Base-by-base conservation (phyloP, 306 rosid genomes). In the Hylodesmum podocarpum region DNA sequence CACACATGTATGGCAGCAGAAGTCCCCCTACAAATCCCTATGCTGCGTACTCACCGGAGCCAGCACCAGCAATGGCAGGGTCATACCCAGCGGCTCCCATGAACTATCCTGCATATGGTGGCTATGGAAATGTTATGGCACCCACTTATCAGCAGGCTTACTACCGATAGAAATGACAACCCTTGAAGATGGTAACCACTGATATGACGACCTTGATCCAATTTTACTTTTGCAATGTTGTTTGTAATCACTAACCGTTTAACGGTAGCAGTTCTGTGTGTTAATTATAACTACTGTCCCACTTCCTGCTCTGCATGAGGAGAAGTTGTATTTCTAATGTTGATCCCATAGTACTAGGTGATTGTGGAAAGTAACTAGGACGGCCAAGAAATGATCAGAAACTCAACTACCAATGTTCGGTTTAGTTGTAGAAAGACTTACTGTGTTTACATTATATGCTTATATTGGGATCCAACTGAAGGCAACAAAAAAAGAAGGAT, bases 91-190 rank as follows among this genome's bases (percentile, higher is more conserved):
- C 88, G 1, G 87, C 93, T 62, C 98, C 98, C 34, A 89, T 96
- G 97, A 89, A 82, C 46, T 92, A 96, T 84, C 91, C 99, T 63
- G 93, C 93, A 18, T 95, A 95, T 24, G 88, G 91, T 57, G 93
- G 88, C 79, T 96, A 96, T 76, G 99, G 91, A 24, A 91, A 88
- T 78, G 93, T 96, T 44, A 76, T 95, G 93, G 91, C 96, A 72
- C 92, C 96, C 77, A 86, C 96, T 88, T 96, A 96, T 92, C 98
- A 95, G 95, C 99, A 89, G 91, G 99, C 99, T 88, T 96, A 96
- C 97, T 92, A 96, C 98, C 96, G 97, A 89, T 96, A 90, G 96
- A 88, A 73, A 79, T 86, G 90, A 89, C 90, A 76, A 70, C 90
- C 80, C 83, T 82, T 70, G 86, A 89, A 85, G 97, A 96, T 80